Percentiles rank a stretch among this genome's conserved stretches.
Evolutionary conservation across 805 yeast genomes (phyloP).

Genomic region (Komagataella populi): DNA sequence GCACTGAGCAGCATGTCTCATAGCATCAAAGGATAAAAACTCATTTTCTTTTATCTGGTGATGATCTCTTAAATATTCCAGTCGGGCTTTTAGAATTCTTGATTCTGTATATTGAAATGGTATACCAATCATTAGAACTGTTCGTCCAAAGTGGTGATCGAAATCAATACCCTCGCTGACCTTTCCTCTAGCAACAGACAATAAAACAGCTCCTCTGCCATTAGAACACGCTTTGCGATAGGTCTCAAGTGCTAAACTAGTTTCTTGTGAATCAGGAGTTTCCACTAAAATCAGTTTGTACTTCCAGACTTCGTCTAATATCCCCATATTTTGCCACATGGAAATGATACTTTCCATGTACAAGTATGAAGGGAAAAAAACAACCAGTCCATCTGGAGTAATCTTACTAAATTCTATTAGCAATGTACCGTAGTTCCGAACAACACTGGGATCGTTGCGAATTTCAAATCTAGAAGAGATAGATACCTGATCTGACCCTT

Average conservation of each 20-base stretch:
- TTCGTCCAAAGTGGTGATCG: slow-evolving; percentile 95
- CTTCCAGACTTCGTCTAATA: slow-evolving; percentile 96
- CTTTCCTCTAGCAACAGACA: slow-evolving; percentile 97
- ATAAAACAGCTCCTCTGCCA: slow-evolving; percentile 92
- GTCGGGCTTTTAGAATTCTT: slow-evolving; percentile 84
- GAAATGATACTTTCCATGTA: slow-evolving; percentile 97
- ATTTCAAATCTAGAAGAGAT: slow-evolving; percentile 94
- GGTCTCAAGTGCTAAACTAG: slow-evolving; percentile 88
- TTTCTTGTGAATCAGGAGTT: slow-evolving; percentile 98
- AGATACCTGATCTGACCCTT: slow-evolving; percentile 96
- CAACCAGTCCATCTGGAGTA: slow-evolving; percentile 97
- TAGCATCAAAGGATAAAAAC: slow-evolving; percentile 93
- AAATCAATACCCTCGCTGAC: slow-evolving; percentile 99
- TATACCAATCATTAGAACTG: slow-evolving; percentile 96
- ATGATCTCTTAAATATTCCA: slow-evolving; percentile 87
- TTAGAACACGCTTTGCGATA: slow-evolving; percentile 93
- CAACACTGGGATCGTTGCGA: slow-evolving; percentile 95
- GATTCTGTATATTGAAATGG: slow-evolving; percentile 99
- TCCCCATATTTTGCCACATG: slow-evolving; percentile 99
- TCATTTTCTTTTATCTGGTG: slow-evolving; percentile 90
- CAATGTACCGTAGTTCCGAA: slow-evolving; percentile 89
- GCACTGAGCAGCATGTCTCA: slow-evolving; percentile 99
- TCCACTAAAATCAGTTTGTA: slow-evolving; percentile 90
- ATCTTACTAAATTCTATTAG: slow-evolving; percentile 86
- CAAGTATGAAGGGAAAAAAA: slow-evolving; percentile 91